Percentiles rank a stretch among this genome's conserved stretches.
Evolutionary conservation across 495 filamentous ascomycete genomes (phyloP).

Genomic region (Emericellopsis terricola): DNA sequence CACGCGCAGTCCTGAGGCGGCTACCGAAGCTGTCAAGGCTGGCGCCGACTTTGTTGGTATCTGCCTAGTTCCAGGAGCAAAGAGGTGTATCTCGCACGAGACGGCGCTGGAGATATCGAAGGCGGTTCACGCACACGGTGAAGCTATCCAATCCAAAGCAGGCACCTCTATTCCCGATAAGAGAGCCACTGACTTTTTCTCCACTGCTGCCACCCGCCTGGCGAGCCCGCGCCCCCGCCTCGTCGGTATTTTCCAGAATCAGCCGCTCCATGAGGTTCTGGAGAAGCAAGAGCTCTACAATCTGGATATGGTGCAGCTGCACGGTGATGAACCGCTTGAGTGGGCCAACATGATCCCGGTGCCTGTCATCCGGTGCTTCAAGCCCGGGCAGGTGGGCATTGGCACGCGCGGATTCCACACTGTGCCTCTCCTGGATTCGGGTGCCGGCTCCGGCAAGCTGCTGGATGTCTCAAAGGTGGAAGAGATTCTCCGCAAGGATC

Average conservation of each 20-base stretch:
- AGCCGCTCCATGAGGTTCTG: constrained; percentile 65
- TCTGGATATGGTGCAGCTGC: constrained; percentile 86
- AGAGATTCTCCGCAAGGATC: constrained; percentile 39
- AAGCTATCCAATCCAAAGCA: constrained; percentile 14
- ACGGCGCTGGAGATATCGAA: constrained; percentile 64
- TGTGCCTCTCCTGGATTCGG: constrained; percentile 70
- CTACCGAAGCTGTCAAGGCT: constrained; percentile 60
- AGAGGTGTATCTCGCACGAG: constrained; percentile 58
- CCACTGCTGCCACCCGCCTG: constrained; percentile 17
- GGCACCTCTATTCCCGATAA: constrained; percentile 2
- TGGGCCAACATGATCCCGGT: constrained; percentile 78
- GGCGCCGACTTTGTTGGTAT: constrained; percentile 89
- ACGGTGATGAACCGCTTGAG: constrained; percentile 80
- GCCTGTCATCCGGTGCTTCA: constrained; percentile 74
- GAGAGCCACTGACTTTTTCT: constrained; percentile 26
- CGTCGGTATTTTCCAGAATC: constrained; percentile 89
- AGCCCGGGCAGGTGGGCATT: constrained; percentile 49
- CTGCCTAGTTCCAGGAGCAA: constrained; percentile 68
- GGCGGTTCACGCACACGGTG: constrained; percentile 36
- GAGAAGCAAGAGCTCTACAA: constrained; percentile 52
- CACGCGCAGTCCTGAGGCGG: constrained; percentile 71
- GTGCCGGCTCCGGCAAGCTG: constrained; percentile 59
- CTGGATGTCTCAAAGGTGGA: constrained; percentile 50
- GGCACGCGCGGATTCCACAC: constrained; percentile 64
- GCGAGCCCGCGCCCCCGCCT: constrained; percentile 44